A percentile compares a stretch with the other conserved stretches of the same genome.
phyloP scores from a whole-genome alignment of 2,329 filamentous ascomycete species.

The Byssochlamys sp. region DNA sequence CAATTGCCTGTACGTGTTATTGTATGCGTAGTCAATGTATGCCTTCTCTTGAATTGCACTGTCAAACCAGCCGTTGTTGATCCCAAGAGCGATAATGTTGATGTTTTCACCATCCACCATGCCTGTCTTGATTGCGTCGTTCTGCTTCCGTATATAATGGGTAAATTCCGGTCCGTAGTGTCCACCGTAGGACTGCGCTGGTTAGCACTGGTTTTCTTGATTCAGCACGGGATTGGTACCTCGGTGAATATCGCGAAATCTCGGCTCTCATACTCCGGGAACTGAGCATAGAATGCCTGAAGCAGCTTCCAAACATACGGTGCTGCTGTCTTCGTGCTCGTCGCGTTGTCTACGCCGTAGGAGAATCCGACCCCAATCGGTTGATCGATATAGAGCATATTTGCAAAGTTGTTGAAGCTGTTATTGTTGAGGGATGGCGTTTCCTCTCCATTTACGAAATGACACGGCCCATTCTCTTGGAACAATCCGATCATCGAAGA shows the following conservation, averaged over 20 bases:
- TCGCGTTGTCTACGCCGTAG: conserved; percentile 29
- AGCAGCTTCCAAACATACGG: conserved; percentile 48
- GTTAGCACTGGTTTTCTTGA: background rate
- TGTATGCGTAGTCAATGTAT: conserved; percentile 38
- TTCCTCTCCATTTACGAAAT: conserved; percentile 38
- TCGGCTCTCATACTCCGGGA: conserved; percentile 30
- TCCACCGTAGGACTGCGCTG: conserved; percentile 24
- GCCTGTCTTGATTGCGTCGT: conserved; percentile 27
- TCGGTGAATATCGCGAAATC: conserved; percentile 29
- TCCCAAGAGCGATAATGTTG: conserved; percentile 45
- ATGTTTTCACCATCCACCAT: conserved; percentile 35
- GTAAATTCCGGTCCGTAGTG: conserved; percentile 28
- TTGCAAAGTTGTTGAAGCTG: conserved; percentile 50
- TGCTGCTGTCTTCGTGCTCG: conserved; percentile 39
- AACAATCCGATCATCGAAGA: conserved; percentile 38
- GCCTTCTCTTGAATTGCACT: conserved; percentile 34
- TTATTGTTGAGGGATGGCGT: conserved; percentile 40
- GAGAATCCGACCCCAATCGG: conserved; percentile 45
- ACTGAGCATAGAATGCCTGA: conserved; percentile 36
- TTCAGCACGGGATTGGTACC: conserved; percentile 1
- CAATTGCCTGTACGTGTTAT: conserved; percentile 18
- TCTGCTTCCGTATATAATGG: conserved; percentile 29
- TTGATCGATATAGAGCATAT: conserved; percentile 57
- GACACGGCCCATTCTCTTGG: conserved; percentile 37
- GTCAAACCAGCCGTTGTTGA: conserved; percentile 52